phyloP scores from a whole-genome alignment of 140 eudicot genomes.

The Flaveria floridana region DNA sequence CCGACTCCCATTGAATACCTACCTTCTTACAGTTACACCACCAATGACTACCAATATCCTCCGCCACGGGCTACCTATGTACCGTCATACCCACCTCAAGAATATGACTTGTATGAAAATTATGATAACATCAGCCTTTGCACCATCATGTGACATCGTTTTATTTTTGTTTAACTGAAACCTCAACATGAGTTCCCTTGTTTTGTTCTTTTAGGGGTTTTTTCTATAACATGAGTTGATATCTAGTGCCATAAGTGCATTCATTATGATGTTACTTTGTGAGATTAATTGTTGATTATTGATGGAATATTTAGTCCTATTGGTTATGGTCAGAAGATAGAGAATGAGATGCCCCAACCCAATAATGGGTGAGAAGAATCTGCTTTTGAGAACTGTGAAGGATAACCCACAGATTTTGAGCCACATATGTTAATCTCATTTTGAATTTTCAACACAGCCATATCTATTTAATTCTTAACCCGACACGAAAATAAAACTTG shows the following conservation, averaged over 20 bases:
- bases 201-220: conserved; percentile 4
- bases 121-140: conserved; percentile 19
- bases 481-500: not conserved
- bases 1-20: conserved; percentile 9
- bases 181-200: not conserved
- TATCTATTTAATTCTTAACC: not conserved
- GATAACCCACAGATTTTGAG: conserved; percentile 3
- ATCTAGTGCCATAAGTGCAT: not conserved
- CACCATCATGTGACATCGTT: conserved; percentile 30
- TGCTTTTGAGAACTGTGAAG: conserved; percentile 3
- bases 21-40: conserved; percentile 2
- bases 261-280: not conserved
- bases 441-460: not conserved
- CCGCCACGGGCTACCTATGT: conserved; percentile 25
- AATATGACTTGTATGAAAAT: conserved; percentile 17
- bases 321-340: conserved; percentile 11
- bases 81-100: conserved; percentile 33
- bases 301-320: conserved; percentile 8
- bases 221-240: not conserved
- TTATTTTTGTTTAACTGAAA: not conserved
- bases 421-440: conserved; percentile 16
- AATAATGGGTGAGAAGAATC: conserved; percentile 28
- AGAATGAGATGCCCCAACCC: conserved; percentile 22
- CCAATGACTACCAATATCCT: conserved; percentile 14
- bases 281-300: not conserved